Evolutionary conservation across 2,329 filamentous ascomycete genomes (phyloP), one percentile per base, ranked within the genome.

Genomic region (Aspergillus sclerotialis): DNA sequence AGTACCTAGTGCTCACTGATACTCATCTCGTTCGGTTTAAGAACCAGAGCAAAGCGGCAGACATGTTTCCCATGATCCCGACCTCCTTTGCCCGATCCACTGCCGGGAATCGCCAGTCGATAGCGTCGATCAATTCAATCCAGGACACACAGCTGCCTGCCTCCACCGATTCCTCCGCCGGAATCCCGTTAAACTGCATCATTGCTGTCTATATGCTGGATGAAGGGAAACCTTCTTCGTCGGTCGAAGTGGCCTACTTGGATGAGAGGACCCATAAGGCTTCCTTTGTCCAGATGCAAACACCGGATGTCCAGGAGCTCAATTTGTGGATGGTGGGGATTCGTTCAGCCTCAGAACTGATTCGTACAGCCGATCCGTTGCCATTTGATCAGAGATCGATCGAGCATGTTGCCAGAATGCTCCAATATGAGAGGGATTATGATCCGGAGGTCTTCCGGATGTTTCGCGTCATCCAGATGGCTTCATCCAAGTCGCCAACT

Each of bases 1-100:
- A 84, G 54, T 85, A 82, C 48, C 63, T 85, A 35, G 81, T 84
- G 10, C 64, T 85, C 44, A 85, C 80, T 5, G 80, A 84, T 44
- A 75, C 72, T 5, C 77, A 84, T 55, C 61, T 85, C 36, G 61
- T 84, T 35, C 72, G 80, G 9, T 84, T 81, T 64, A 82, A 84
- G 56, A 81, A 66, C 48, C 77, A 82, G 45, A 62, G 67, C 28
- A 80, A 80, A 53, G 81, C 81, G 9, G 67, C 72, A 17, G 80
- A 84, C 38, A 64, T 69, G 25, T 84, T 84, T 46, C 69, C 72
- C 29, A 65, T 60, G 4, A 71, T 76, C 33, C 64, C 67, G 2
- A 45, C 57, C 8, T 60, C 60, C 33, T 55, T 60, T 42, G 46
- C 50, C 38, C 61, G 59, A 27, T 50, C 60, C 27, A 66, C 72